These are phyloP conservation scores for Cydonia oblonga DNA, from an alignment of 331 rosid genomes.

Conservation along the genomic window DNA sequence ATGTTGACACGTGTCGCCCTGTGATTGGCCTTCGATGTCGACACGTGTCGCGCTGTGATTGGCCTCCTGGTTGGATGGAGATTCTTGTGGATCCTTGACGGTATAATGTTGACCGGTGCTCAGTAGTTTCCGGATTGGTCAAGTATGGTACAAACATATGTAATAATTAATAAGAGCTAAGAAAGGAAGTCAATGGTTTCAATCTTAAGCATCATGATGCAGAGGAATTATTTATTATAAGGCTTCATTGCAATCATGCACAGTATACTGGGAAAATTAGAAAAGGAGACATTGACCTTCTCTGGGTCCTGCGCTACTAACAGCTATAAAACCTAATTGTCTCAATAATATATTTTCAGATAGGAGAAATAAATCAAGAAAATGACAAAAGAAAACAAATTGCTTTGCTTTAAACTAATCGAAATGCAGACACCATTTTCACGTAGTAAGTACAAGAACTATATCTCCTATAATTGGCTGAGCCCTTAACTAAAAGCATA, in stretches of 20 bases:
- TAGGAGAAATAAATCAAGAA: neutral
- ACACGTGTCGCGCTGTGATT: too few species aligned
- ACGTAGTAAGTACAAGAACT: neutral
- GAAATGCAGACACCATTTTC: neutral
- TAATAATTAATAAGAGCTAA: neutral
- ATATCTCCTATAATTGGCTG: neutral
- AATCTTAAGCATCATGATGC: neutral
- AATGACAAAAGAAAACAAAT: neutral
- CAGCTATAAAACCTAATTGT: neutral
- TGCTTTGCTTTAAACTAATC: neutral
- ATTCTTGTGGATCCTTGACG: too few species aligned
- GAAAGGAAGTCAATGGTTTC: neutral
- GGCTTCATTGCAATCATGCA: neutral
- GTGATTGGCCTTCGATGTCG: too few species aligned
- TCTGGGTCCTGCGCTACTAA: neutral
- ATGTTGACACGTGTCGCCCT: too few species aligned
- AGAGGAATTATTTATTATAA: neutral
- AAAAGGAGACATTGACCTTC: neutral
- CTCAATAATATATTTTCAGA: neutral
- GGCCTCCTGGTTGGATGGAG: too few species aligned
- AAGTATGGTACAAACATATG: too few species aligned
- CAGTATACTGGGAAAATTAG: neutral
- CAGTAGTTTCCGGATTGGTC: too few species aligned
- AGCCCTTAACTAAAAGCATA: neutral
- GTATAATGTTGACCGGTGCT: too few species aligned